A percentile compares a stretch with the other conserved stretches of the same genome.
These are phyloP conservation scores for Aspergillus pseudonomiae DNA, from an alignment of 2,329 filamentous ascomycete genomes.

Conservation along the genomic window DNA sequence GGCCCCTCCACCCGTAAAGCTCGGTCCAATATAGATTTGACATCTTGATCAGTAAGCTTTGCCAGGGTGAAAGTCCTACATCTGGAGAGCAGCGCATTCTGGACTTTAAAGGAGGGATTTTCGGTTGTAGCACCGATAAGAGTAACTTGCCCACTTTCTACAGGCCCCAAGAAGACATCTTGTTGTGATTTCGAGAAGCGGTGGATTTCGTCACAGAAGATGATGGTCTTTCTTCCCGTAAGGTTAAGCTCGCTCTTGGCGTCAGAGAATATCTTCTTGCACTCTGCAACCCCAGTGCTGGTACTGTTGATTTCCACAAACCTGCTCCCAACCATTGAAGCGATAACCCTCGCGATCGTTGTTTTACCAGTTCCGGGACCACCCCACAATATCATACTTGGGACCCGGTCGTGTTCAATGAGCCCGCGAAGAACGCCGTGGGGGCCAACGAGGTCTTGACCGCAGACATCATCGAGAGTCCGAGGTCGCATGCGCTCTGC, in stretches of 20 bases:
- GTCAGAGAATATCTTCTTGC: conserved; percentile 88
- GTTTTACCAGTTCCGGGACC: conserved; percentile 54
- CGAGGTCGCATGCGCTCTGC: conserved; percentile 91
- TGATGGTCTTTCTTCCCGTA: conserved; percentile 87
- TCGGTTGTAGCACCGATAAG: conserved; percentile 95
- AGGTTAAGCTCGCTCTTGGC: conserved; percentile 77
- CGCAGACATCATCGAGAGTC: conserved; percentile 81
- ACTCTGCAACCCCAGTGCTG: conserved; percentile 81
- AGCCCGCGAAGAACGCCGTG: conserved; percentile 82
- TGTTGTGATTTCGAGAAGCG: conserved; percentile 90
- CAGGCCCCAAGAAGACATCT: conserved; percentile 89
- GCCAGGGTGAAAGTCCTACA: conserved; percentile 88
- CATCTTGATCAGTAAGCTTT: conserved; percentile 71
- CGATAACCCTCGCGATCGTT: conserved; percentile 86
- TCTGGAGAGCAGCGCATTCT: conserved; percentile 81
- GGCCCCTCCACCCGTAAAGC: conserved; percentile 68
- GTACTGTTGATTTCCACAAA: conserved; percentile 98
- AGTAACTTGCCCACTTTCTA: conserved; percentile 87
- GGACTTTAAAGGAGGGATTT: conserved; percentile 93
- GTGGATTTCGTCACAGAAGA: conserved; percentile 98
- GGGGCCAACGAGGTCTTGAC: conserved; percentile 86
- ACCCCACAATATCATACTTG: conserved; percentile 89
- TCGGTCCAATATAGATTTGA: conserved; percentile 73
- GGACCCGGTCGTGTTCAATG: conserved; percentile 82
- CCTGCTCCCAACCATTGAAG: conserved; percentile 75